Percentiles rank a stretch among this genome's conserved stretches.
phyloP scores from a whole-genome alignment of 2,329 filamentous ascomycete genomes.

The Penicillium fuscoglaucum region DNA sequence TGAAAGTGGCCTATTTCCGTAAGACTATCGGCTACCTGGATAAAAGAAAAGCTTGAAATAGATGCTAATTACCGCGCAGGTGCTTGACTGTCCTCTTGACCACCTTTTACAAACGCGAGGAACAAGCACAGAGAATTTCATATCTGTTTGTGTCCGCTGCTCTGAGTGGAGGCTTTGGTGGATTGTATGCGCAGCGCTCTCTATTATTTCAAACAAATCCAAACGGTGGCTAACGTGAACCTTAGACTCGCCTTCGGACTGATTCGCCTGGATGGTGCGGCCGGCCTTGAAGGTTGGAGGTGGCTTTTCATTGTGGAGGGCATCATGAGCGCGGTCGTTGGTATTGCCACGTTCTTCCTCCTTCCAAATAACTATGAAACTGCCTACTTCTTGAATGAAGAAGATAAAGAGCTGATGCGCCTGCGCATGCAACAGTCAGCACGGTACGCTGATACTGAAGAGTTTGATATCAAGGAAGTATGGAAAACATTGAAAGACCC shows the following conservation, averaged over 20 bases:
- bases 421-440: slow-evolving; percentile 41
- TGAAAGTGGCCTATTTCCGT: slow-evolving; percentile 22
- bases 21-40: neutral
- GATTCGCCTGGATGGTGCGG: slow-evolving; percentile 43
- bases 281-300: slow-evolving; percentile 43
- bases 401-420: slow-evolving; percentile 49
- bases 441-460: slow-evolving; percentile 45
- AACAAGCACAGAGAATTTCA: slow-evolving; percentile 25
- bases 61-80: slow-evolving; percentile 3
- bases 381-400: slow-evolving; percentile 47
- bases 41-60: too few relatives aligned
- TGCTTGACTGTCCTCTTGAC: slow-evolving; percentile 25
- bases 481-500: slow-evolving; percentile 16
- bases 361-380: slow-evolving; percentile 46
- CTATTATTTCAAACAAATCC: neutral
- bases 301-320: slow-evolving; percentile 51
- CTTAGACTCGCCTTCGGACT: slow-evolving; percentile 31
- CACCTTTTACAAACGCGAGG: slow-evolving; percentile 25
- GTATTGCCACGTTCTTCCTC: slow-evolving; percentile 43
- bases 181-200: slow-evolving; percentile 12
- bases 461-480: slow-evolving; percentile 36
- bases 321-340: slow-evolving; percentile 41
- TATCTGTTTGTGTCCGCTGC: slow-evolving; percentile 26
- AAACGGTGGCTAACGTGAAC: neutral
- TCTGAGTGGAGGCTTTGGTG: slow-evolving; percentile 25